Evolutionary conservation across 2,329 filamentous ascomycete genomes (phyloP).

Genomic region (Ophiostoma sp.): DNA sequence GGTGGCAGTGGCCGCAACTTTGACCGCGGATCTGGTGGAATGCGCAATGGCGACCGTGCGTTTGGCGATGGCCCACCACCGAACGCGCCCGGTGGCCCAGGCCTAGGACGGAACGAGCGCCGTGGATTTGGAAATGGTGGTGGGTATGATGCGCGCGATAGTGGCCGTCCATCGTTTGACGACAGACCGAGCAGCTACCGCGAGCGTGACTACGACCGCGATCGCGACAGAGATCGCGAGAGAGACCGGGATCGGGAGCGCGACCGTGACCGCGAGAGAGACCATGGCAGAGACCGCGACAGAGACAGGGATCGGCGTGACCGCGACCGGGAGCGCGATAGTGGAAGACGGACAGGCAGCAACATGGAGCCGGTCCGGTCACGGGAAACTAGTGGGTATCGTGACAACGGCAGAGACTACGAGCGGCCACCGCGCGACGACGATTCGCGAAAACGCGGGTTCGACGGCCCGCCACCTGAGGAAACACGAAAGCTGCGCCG

Average conservation of each 20-base stretch:
- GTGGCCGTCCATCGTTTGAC: constrained; percentile 15
- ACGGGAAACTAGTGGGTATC: constrained; percentile 23
- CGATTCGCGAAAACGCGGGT: constrained; percentile 60
- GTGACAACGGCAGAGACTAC: constrained; percentile 38
- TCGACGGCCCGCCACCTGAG: constrained; percentile 75
- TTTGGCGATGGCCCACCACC: constrained; percentile 29
- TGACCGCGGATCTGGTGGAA: constrained; percentile 39
- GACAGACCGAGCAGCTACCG: constrained; percentile 47
- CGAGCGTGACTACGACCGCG: constrained; percentile 38
- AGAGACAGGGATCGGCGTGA: constrained; percentile 12
- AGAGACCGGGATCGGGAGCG: constrained; percentile 32
- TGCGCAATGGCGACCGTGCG: constrained; percentile 40
- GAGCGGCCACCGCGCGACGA: constrained; percentile 52
- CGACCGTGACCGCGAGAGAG: constrained; percentile 34
- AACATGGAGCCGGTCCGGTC: constrained; percentile 30
- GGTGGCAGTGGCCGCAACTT: constrained; percentile 39
- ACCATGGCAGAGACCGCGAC: constrained; percentile 38
- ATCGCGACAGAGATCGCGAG: constrained; percentile 37
- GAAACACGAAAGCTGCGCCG: constrained; percentile 64
- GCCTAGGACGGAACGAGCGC: constrained; percentile 36
- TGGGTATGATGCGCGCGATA: constrained; percentile 43
- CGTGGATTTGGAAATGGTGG: constrained; percentile 40
- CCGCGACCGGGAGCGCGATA: constrained; percentile 34
- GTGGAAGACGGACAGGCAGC: constrained; percentile 32
- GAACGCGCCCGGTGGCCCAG: constrained; percentile 51